Conservation (phyloP, 305 asterid species). For the Ajuga reptans region DNA sequence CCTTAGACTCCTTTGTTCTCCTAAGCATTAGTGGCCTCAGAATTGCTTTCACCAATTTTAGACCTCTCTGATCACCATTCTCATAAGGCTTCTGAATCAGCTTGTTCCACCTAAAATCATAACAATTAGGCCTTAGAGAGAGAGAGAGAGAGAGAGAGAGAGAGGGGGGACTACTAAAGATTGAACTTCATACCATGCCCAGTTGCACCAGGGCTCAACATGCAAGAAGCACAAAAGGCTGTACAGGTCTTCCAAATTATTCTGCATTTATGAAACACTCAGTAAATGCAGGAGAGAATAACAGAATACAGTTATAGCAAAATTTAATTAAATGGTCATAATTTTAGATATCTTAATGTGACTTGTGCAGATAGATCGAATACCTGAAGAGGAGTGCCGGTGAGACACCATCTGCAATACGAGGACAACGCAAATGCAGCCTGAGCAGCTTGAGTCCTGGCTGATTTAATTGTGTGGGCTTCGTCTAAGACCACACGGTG, state of each 20-base stretch:
- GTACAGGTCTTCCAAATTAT: constrained; percentile 69
- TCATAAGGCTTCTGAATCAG: constrained; percentile 73
- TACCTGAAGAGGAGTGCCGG: constrained; percentile 91
- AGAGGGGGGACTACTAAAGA: background rate
- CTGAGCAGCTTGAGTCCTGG: constrained; percentile 57
- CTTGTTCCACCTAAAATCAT: constrained; percentile 61
- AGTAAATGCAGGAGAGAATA: background rate
- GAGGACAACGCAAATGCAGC: constrained; percentile 67
- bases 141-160: background rate
- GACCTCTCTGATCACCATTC: constrained; percentile 62
- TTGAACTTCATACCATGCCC: constrained; percentile 62
- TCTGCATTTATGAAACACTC: constrained; percentile 39
- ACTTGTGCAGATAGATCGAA: background rate
- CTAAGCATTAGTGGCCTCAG: constrained; percentile 72
- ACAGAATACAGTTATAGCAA: background rate
- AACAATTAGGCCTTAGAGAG: background rate
- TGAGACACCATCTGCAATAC: constrained; percentile 75
- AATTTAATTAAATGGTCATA: no score
- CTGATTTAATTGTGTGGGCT: constrained; percentile 75
- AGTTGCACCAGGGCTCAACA: constrained; percentile 92
- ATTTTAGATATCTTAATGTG: no score
- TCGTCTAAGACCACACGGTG: constrained; percentile 76
- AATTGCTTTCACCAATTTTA: constrained; percentile 67
- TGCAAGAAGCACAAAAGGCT: constrained; percentile 83
- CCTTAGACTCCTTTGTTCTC: constrained; percentile 78